Evolutionary conservation across 1,284 basidiomycete genomes (phyloP), one percentile per base, ranked within the genome.

Genomic region (Ustilago crameri): DNA sequence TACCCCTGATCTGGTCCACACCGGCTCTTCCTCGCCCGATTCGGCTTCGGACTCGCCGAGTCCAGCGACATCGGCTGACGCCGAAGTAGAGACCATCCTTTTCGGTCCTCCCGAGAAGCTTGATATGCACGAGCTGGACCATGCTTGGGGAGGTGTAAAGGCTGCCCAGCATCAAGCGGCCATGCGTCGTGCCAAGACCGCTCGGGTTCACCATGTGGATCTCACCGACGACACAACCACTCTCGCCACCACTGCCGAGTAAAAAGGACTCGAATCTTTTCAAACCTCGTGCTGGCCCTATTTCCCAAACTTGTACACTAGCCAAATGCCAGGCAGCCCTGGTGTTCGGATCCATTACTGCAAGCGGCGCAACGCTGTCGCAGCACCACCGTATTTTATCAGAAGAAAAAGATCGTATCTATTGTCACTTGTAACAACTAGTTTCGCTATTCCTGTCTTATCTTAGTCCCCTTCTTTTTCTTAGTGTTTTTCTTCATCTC

Each of bases 71-170:
- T 43, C 47, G 30, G 65, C 43, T 3, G 65, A 73, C 23, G 56
- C 61, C 47, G 65, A 73, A 51, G 61, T 69, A 12, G 70, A 73
- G 22, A 68, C 30, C 32, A 64, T 73, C 35, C 57, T 73, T 9
- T 73, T 73, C 40, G 65, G 70, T 3, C 65, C 70, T 17, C 57
- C 65, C 15, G 70, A 73, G 45, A 73, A 68, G 58, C 61, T 73
- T 2, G 70, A 68, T 23, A 18, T 73, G 57, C 65, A 57, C 9
- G 70, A 73, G 46, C 51, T 73, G 3, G 70, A 73, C 45, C 60
- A 64, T 37, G 70, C 56, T 20, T 73, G 70, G 70, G 57, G 51
- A 18, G 61, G 65, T 10, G 37, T 50, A 30, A 71, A 65, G 42
- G 51, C 60, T 10, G 64, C 50, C 41, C 57, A 60, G 48, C 54